phyloP scores from a whole-genome alignment of 371 early-diverging fungal genomes.

The Mucor ambiguus region DNA sequence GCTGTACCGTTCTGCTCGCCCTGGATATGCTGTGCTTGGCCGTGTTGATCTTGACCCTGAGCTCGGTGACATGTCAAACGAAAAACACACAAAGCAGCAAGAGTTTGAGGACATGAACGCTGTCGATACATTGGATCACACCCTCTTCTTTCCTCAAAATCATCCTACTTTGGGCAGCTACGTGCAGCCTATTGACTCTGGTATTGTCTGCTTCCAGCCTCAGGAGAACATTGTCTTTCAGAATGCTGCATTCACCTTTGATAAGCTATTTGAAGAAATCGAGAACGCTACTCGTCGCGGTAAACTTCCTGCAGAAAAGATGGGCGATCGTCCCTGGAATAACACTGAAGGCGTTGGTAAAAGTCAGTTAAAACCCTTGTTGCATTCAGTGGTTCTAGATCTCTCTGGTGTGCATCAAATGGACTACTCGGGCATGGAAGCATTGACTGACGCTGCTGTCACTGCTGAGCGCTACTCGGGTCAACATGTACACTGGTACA shows the following conservation, averaged over 20 bases:
- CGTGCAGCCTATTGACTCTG: conserved; percentile 47
- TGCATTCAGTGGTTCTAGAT: conserved; percentile 80
- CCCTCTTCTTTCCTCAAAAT: conserved; percentile 21
- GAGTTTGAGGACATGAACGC: not conserved
- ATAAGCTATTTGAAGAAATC: conserved; percentile 47
- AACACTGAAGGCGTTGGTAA: conserved; percentile 24
- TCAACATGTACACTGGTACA: conserved; percentile 37
- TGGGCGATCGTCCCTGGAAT: conserved; percentile 57
- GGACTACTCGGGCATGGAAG: conserved; percentile 81
- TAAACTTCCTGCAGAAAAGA: conserved; percentile 23
- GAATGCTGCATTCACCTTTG: conserved; percentile 60
- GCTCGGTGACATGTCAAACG: not conserved
- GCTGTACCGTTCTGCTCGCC: conserved; percentile 69
- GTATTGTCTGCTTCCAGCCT: conserved; percentile 66
- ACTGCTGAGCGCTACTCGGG: conserved; percentile 46
- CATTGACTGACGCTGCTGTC: conserved; percentile 51
- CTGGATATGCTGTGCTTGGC: conserved; percentile 45
- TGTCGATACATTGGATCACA: conserved; percentile 1
- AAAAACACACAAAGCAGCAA: not conserved
- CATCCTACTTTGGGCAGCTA: conserved; percentile 26
- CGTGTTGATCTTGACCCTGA: conserved; percentile 24
- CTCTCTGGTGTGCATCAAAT: conserved; percentile 77
- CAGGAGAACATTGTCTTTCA: conserved; percentile 76
- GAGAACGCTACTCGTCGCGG: conserved; percentile 40
- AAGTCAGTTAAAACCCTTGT: conserved; percentile 41